Conservation (phyloP, 306 rosid genomes). For the Morella rubra region DNA sequence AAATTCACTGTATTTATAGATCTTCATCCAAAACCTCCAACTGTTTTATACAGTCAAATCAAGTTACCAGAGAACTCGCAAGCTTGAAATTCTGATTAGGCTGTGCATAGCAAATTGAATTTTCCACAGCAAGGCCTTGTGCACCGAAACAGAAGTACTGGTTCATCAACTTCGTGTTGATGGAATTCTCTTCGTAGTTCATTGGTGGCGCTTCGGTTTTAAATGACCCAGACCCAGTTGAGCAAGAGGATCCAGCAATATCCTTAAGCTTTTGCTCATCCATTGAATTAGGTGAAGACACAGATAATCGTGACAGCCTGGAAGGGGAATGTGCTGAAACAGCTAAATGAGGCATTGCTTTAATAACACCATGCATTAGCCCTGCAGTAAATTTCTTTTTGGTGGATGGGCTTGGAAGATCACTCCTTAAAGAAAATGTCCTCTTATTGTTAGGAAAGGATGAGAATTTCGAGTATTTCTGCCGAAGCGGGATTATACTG, state of each 20-base stretch:
- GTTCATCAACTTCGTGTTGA: constrained; percentile 61
- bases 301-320: constrained; percentile 38
- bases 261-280: constrained; percentile 42
- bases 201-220: constrained; percentile 22
- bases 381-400: constrained; percentile 65
- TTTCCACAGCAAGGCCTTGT: constrained; percentile 50
- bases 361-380: constrained; percentile 78
- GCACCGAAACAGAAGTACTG: constrained; percentile 68
- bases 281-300: constrained; percentile 44
- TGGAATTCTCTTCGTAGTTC: constrained; percentile 42
- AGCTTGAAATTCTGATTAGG: constrained; percentile 34
- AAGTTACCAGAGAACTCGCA: constrained; percentile 55
- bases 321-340: constrained; percentile 33
- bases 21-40: background rate
- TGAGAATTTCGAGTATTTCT: constrained; percentile 47
- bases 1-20: background rate
- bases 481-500: constrained; percentile 62
- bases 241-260: constrained; percentile 37
- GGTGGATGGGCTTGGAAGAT: constrained; percentile 64
- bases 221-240: constrained; percentile 28
- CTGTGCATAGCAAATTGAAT: constrained; percentile 44
- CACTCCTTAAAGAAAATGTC: constrained; percentile 34
- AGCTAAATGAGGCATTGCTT: constrained; percentile 50
- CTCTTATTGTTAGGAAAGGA: constrained; percentile 62
- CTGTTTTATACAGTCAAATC: constrained; percentile 26